Evolutionary conservation across 208 protist genomes (phyloP), one percentile per base, ranked within the genome.

Genomic region (Strigomonas culicis): DNA sequence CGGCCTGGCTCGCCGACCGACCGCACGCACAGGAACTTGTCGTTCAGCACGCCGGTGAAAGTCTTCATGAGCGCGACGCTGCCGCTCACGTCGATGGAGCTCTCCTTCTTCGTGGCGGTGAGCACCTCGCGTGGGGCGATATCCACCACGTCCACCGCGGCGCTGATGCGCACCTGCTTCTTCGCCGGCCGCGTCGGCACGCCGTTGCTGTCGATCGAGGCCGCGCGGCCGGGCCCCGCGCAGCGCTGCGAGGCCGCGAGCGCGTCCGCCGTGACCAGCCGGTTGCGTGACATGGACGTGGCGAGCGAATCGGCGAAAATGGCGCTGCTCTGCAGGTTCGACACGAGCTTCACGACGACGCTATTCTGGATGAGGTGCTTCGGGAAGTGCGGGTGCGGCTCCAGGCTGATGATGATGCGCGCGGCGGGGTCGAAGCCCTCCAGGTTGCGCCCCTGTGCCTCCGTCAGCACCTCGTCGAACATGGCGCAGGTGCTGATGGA

Each of bases 381-480:
- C 19, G 87, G 87, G 61, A 94, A 94, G 75, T 94, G 87, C 47
- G 84, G 83, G 58, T 94, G 87, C 19, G 81, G 73, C 64, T 94
- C 82, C 6, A 90, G 60, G 21, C 70, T 73, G 34, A 94, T 77
- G 61, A 94, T 77, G 43, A 91, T 84, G n/a, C 68, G 61, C 13
- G 87, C 28, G 17, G 62, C 59, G 0, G 70, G 75, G 68, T 86
- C 66, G 59, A 94, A 80, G 32, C 80, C 82, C 43, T 86, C 75
- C 44, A 83, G 77, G 27, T 81, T 81, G 62, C 77, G 79, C 41
- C 28, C 44, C 32, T 76, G 72, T 24, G 80, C 79, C 21, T 93
- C 87, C 58, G 66, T 67, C 11, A 93, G 34, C 21, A 93, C 68
- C 34, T 87, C 79, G 43, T 88, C 76, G 49, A 93, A 72, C 30